Base-by-base conservation (phyloP, 345 rosid genomes). In the Schrenkiella parvula region DNA sequence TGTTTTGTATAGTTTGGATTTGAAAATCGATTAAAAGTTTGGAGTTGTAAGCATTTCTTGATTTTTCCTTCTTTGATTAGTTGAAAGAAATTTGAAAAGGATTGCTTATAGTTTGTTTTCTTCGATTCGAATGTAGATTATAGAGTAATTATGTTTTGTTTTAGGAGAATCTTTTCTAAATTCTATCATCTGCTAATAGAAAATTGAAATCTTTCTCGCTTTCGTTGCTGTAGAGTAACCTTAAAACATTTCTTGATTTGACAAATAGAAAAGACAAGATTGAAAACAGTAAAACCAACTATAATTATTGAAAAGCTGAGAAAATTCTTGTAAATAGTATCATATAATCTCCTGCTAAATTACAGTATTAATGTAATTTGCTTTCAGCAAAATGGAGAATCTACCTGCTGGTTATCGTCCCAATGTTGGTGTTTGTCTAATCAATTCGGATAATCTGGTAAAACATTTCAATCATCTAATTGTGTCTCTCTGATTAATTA, bases 401-500 rank as follows among this genome's bases (percentile, higher is more conserved):
- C 84, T 95, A 65, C 99, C 99, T 12, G 73, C 90, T 34, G 97
- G 99, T 55, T 95, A 95, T 76, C 97, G 99, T 72, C 97, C 99
- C 25, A 91, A 91, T 85, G 96, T 95, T 75, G 99, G 99, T 66
- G 90, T 95, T 78, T 89, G 96, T 74, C 93, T 95, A 80, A 75
- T 95, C 83, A 95, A 91, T 82, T 80, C 93, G 19, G 96, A 89
- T 71, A 80, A 89, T 80, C 84, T 83, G 95, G 98, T 93, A 63
- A n/a, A 34, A 31, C 41, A 60, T 26, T 70, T 18, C 63, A 47
- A 61, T 42, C 28, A 35, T 48, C 14, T 8, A 15, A 3, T 39
- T 54, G 19, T 53, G 14, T n/a, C 35, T 66, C 17, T 51, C 21
- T 73, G 23, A 7, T 22, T 41, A 61, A 11, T 52, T 41, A 41